Evolutionary conservation across 2,329 filamentous ascomycete species (phyloP).

Genomic region (Trichothecium sympodiale): DNA sequence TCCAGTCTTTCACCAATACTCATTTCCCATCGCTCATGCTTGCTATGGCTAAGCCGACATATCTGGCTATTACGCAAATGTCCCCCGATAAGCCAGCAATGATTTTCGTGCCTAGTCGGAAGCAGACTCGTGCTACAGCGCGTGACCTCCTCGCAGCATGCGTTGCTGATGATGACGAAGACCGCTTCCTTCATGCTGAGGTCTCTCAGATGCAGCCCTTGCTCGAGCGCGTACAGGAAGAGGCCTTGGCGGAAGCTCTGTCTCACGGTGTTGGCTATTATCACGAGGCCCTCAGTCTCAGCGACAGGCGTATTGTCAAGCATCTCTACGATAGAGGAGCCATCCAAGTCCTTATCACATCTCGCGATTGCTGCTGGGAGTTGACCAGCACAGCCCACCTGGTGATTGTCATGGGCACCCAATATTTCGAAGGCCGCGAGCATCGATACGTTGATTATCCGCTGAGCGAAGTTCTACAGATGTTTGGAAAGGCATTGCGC

Average conservation of each 20-base stretch:
- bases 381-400: conserved; percentile 79
- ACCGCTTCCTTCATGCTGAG: conserved; percentile 83
- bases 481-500: conserved; percentile 89
- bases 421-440: conserved; percentile 93
- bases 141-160: conserved; percentile 82
- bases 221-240: conserved; percentile 74
- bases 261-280: conserved; percentile 95
- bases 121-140: conserved; percentile 81
- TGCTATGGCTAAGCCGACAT: conserved; percentile 93
- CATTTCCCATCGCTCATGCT: conserved; percentile 98
- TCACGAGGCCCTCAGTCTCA: conserved; percentile 81
- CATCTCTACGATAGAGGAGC: conserved; percentile 84
- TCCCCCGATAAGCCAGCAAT: conserved; percentile 83
- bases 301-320: conserved; percentile 87
- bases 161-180: conserved; percentile 80
- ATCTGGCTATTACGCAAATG: conserved; percentile 77
- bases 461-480: conserved; percentile 86
- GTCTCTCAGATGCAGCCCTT: conserved; percentile 72
- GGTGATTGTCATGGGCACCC: conserved; percentile 93
- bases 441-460: conserved; percentile 97
- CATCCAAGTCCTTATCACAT: conserved; percentile 68
- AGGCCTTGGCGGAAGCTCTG: conserved; percentile 76
- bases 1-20: conserved; percentile 90
- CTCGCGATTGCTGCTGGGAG: conserved; percentile 92
- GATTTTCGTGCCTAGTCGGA: conserved; percentile 84